These are phyloP conservation scores for Carex parvula DNA, from an alignment of 176 grass and related monocot genomes.

Conservation along the genomic window DNA sequence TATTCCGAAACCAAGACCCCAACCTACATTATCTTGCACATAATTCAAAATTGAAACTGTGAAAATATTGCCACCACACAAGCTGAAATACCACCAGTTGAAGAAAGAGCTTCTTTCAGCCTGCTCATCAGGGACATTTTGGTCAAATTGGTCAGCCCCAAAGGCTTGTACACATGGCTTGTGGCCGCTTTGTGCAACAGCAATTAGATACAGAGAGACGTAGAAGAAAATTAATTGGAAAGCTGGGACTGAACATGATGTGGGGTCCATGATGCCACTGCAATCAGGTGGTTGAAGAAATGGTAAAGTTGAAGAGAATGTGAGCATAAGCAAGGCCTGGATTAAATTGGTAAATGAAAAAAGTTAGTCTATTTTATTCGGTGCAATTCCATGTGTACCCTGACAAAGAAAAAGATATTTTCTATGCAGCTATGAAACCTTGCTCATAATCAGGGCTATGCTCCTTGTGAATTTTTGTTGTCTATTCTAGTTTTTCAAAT, in stretches of 20 bases:
- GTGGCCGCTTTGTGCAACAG: slow-evolving; percentile 59
- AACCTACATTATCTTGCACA: slow-evolving; percentile 79
- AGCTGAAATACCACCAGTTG: slow-evolving; percentile 73
- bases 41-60: slow-evolving; percentile 45
- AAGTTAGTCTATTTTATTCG: background rate
- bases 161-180: slow-evolving; percentile 86
- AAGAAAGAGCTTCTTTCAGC: slow-evolving; percentile 56
- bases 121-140: background rate
- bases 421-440: no score
- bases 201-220: slow-evolving; percentile 62
- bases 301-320: slow-evolving; percentile 47
- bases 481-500: background rate
- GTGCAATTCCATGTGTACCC: background rate
- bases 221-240: slow-evolving; percentile 50
- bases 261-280: slow-evolving; percentile 8
- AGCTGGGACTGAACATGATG: slow-evolving; percentile 20
- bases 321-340: slow-evolving; percentile 74
- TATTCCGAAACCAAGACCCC: slow-evolving; percentile 80
- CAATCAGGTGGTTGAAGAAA: slow-evolving; percentile 40
- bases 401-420: no score
- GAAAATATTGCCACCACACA: slow-evolving; percentile 38
- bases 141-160: slow-evolving; percentile 70
- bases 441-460: background rate
- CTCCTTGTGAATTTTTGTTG: background rate
- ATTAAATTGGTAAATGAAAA: background rate